Percentiles rank a stretch among this genome's conserved stretches.
Conservation (phyloP, 192 early-diverging fungal genomes). For the Coemansia sp. region DNA sequence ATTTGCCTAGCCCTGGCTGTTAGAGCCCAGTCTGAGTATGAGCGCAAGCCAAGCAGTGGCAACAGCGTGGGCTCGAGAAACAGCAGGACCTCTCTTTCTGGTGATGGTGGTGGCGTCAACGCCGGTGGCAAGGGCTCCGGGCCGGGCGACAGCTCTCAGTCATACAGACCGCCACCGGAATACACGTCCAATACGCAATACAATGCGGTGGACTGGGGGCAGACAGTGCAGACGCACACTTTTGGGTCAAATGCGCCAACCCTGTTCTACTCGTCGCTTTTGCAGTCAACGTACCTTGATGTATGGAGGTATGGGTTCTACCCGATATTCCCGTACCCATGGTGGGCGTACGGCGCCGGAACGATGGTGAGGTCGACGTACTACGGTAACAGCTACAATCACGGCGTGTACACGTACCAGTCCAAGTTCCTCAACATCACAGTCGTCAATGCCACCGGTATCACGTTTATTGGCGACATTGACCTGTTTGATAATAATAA, state of each 20-base stretch:
- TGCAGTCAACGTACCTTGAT: constrained; percentile 31
- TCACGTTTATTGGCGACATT: constrained; percentile 34
- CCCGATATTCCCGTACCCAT: constrained; percentile 53
- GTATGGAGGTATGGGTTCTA: constrained; percentile 57
- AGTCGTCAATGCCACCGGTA: constrained; percentile 38
- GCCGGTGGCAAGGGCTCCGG: constrained; percentile 42
- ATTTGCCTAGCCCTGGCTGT: constrained; percentile 23
- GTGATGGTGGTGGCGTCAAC: constrained; percentile 42
- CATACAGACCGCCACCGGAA: constrained; percentile 45
- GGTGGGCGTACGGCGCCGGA: constrained; percentile 53
- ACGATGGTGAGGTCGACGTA: constrained; percentile 24
- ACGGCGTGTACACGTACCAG: constrained; percentile 36
- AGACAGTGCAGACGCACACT: constrained; percentile 32
- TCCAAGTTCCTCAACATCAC: constrained; percentile 51
- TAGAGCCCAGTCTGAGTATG: neutral
- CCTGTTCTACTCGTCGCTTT: constrained; percentile 40
- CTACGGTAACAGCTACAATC: constrained; percentile 11
- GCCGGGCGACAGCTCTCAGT: constrained; percentile 23
- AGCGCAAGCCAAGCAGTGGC: constrained; percentile 23
- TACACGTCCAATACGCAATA: constrained; percentile 40
- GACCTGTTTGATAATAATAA: constrained; percentile 31
- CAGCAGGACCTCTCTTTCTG: constrained; percentile 19
- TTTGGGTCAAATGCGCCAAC: constrained; percentile 29
- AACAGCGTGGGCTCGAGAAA: constrained; percentile 17
- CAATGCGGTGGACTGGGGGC: constrained; percentile 24